Conservation (phyloP, 2,329 filamentous ascomycete species). For the Aspergillus arachidicola region DNA sequence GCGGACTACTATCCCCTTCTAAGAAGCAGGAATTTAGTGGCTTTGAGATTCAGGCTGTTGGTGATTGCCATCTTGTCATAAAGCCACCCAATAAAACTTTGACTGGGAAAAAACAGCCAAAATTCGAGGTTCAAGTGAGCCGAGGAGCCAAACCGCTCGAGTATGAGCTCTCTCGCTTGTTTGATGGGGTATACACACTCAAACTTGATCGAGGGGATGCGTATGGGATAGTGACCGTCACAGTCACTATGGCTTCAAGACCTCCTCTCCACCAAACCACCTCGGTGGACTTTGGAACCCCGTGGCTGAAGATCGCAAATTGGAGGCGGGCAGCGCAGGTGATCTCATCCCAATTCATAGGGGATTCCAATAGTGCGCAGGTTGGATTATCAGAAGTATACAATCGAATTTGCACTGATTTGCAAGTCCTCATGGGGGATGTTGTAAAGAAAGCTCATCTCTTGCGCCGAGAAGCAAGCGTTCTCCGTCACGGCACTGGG, state of each 20-base stretch:
- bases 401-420: conserved; percentile 39
- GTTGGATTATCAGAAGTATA: conserved; percentile 41
- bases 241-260: conserved; percentile 44
- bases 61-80: conserved; percentile 56
- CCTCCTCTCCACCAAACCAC: conserved; percentile 38
- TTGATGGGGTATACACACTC: conserved; percentile 57
- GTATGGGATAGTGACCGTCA: conserved; percentile 53
- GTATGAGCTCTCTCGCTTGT: conserved; percentile 52
- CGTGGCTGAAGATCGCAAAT: conserved; percentile 50
- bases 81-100: conserved; percentile 50
- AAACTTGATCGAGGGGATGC: conserved; percentile 54
- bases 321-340: conserved; percentile 47
- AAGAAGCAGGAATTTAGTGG: conserved; percentile 34
- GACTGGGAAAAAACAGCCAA: conserved; percentile 47
- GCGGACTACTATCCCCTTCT: conserved; percentile 25
- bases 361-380: conserved; percentile 42
- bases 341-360: conserved; percentile 38
- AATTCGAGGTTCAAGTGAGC: conserved; percentile 53
- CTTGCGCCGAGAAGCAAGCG: conserved; percentile 33
- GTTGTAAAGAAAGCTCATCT: conserved; percentile 39
- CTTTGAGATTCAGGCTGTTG: conserved; percentile 58
- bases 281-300: conserved; percentile 47
- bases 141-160: conserved; percentile 45
- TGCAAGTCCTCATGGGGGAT: conserved; percentile 42
- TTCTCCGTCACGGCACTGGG: conserved; percentile 28